Conservation (phyloP, 345 rosid species). For the Melaleuca quinquenervia region DNA sequence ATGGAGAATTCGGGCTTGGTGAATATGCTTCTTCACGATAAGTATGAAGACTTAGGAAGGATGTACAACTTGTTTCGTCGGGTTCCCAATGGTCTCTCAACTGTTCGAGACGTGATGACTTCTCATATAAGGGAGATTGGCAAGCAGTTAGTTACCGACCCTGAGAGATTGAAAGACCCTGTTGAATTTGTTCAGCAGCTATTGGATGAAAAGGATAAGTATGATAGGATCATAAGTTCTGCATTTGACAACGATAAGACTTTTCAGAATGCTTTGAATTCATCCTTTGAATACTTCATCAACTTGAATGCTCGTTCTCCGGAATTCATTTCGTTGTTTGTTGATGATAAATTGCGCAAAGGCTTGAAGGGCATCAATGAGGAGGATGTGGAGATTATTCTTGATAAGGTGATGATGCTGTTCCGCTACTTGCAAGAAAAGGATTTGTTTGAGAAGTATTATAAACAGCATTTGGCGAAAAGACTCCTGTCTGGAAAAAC, state of each 20-base stretch:
- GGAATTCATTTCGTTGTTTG: slow-evolving; percentile 78
- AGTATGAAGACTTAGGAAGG: slow-evolving; percentile 76
- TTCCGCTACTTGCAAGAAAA: slow-evolving; percentile 96
- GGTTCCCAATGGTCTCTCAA: slow-evolving; percentile 64
- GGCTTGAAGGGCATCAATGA: slow-evolving; percentile 82
- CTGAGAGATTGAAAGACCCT: slow-evolving; percentile 78
- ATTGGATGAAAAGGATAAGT: slow-evolving; percentile 80
- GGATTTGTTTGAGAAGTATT: slow-evolving; percentile 85
- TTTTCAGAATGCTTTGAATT: slow-evolving; percentile 86
- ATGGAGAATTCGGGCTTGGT: slow-evolving; percentile 97
- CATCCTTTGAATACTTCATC: slow-evolving; percentile 85
- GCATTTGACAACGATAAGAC: slow-evolving; percentile 78
- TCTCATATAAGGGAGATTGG: slow-evolving; percentile 85
- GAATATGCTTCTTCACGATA: slow-evolving; percentile 81
- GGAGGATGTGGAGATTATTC: slow-evolving; percentile 79
- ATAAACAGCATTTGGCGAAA: slow-evolving; percentile 92
- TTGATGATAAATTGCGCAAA: slow-evolving; percentile 85
- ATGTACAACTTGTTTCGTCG: slow-evolving; percentile 83
- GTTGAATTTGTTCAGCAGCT: slow-evolving; percentile 91
- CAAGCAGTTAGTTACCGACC: slow-evolving; percentile 77
- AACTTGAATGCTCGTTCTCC: slow-evolving; percentile 91
- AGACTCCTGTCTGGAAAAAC: slow-evolving; percentile 89
- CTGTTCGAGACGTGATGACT: slow-evolving; percentile 72
- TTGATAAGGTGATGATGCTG: slow-evolving; percentile 94
- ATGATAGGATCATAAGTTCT: slow-evolving; percentile 47